A percentile compares a stretch with the other conserved stretches of the same genome.
These are phyloP conservation scores for Acanthamoeba triangularis DNA, from an alignment of 208 protist species.

Conservation along the genomic window DNA sequence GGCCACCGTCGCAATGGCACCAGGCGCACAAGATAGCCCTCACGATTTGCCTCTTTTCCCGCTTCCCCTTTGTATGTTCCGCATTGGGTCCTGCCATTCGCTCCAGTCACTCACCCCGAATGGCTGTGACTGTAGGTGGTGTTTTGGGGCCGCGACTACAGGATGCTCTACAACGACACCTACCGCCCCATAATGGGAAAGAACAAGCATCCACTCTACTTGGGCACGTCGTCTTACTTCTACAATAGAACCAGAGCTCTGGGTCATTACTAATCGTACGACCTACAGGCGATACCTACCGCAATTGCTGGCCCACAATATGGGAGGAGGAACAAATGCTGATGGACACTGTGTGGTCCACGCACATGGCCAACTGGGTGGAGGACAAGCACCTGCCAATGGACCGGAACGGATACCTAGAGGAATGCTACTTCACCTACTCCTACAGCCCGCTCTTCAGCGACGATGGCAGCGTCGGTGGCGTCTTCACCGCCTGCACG, in stretches of 20 bases:
- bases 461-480: neutral
- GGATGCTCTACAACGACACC: constrained; percentile 53
- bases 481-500: neutral
- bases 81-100: no score
- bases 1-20: constrained; percentile 5
- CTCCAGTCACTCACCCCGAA: neutral
- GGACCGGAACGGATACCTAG: neutral
- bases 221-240: neutral
- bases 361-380: neutral
- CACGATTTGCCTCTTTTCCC: constrained; percentile 26
- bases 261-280: no score
- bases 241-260: no score
- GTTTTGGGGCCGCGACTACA: constrained; percentile 8
- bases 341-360: neutral
- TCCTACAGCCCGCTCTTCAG: constrained; percentile 54
- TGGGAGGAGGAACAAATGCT: neutral
- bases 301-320: neutral
- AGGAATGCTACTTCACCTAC: constrained; percentile 41
- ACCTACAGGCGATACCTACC: neutral
- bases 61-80: neutral
- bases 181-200: constrained; percentile 8
- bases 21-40: neutral
- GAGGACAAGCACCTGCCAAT: neutral
- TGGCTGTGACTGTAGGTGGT: neutral
- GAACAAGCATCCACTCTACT: constrained; percentile 2